phyloP scores from a whole-genome alignment of 1,284 basidiomycete species.

The Ganoderma leucocontextum region DNA sequence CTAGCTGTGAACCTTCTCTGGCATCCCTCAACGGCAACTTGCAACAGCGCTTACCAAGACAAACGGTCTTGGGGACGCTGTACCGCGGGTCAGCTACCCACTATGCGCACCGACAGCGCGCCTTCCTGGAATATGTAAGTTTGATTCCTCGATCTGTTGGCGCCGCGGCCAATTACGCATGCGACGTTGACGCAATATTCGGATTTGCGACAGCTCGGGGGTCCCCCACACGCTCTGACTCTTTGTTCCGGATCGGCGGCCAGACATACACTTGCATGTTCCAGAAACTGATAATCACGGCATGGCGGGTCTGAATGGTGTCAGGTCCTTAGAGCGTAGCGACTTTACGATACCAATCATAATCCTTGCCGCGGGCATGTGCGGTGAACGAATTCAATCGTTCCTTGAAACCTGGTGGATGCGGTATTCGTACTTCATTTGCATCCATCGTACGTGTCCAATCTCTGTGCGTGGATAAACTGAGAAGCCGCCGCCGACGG shows the following conservation, averaged over 20 bases:
- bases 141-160: no score
- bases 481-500: neutral
- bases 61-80: neutral
- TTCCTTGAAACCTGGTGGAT: neutral
- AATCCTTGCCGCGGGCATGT: no score
- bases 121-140: neutral
- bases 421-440: neutral
- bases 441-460: neutral
- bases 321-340: neutral
- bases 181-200: neutral
- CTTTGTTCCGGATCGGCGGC: neutral
- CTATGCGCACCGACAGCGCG: neutral
- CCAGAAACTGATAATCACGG: neutral
- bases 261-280: neutral
- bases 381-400: slow-evolving; percentile 1
- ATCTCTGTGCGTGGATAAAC: neutral
- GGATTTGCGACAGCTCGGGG: neutral
- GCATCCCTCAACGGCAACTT: no score
- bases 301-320: neutral
- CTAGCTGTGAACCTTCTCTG: neutral
- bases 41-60: neutral
- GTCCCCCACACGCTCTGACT: neutral
- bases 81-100: neutral
- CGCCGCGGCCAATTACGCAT: neutral
- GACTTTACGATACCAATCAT: neutral